Base-by-base conservation (phyloP, 305 asterid species). In the Fraxinus greggii region DNA sequence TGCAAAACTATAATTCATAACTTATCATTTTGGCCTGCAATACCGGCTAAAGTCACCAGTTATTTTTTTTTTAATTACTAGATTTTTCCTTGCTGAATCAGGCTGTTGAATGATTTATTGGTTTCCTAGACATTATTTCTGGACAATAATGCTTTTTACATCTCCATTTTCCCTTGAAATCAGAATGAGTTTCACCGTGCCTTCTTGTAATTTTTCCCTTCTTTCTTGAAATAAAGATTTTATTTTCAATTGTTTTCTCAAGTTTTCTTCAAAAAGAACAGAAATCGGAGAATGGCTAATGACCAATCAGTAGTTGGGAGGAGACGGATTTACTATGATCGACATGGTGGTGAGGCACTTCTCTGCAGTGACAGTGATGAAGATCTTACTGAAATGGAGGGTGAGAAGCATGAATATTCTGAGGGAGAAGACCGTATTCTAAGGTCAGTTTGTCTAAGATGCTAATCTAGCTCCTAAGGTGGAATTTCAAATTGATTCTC, bases 291-390 rank as follows among this genome's bases (percentile, higher is more conserved):
- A 91, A 97, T 94, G 98, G 92, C 97, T 81, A 98, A 93, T 85
- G 99, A 97, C 84, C 98, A 97, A 83, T 94, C 99, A 32, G 98
- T 97, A 33, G 88, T 92, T 63, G 98, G 98, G 86, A 93, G 96
- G 77, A 90, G 98, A 82, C 93, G 95, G 65, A 97, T 97, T 82
- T 97, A 97, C 88, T 97, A 96, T 86, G 98, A 94, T 86, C 90
- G 89, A 78, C 92, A 92, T 81, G 96, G 97, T 82, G 90, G 97
- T 78, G 99, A 97, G 93, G 95, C 99, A 67, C 89, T 97, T 84
- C 85, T 97, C 81, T 97, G 99, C 84, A 97, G 99, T 79, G 99
- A 97, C 89, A 94, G 98, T 85, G 98, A 97, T 91, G 99, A 97
- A 83, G 99, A 97, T 79, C 85, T 84, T 69, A 87, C 83, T 42